phyloP scores from a whole-genome alignment of 495 filamentous ascomycete genomes.

The Gamarada debralockiae region DNA sequence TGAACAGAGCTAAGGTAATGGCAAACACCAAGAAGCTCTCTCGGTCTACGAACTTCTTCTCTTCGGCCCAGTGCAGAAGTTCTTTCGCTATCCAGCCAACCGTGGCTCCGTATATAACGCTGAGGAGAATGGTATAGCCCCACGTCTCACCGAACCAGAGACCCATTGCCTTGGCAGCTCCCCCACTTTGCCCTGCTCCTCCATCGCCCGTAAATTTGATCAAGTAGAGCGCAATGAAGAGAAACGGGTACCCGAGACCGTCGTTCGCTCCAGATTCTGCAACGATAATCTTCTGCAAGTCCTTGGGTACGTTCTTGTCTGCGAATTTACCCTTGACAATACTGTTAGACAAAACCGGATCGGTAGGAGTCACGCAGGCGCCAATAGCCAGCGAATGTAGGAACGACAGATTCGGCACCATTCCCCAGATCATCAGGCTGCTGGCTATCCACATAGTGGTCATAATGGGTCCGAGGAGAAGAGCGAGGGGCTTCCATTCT shows the following conservation, averaged over 20 bases:
- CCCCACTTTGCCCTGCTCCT: slow-evolving; percentile 37
- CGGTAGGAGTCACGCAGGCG: slow-evolving; percentile 86
- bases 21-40: slow-evolving; percentile 91
- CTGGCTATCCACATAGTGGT: slow-evolving; percentile 83
- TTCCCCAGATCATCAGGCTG: slow-evolving; percentile 70
- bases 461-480: slow-evolving; percentile 86
- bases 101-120: slow-evolving; percentile 68
- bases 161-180: slow-evolving; percentile 66
- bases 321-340: slow-evolving; percentile 95
- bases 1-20: slow-evolving; percentile 78
- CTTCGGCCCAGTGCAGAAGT: slow-evolving; percentile 78
- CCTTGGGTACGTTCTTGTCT: slow-evolving; percentile 80
- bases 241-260: slow-evolving; percentile 75
- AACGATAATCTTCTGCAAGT: slow-evolving; percentile 80
- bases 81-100: slow-evolving; percentile 81
- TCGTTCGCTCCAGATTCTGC: slow-evolving; percentile 92
- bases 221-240: slow-evolving; percentile 81
- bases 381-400: slow-evolving; percentile 76
- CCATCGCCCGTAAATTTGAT: slow-evolving; percentile 69
- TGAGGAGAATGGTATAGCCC: slow-evolving; percentile 78
- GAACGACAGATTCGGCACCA: slow-evolving; percentile 70
- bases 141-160: slow-evolving; percentile 87
- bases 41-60: slow-evolving; percentile 77
- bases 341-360: slow-evolving; percentile 83
- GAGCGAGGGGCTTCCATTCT: slow-evolving; percentile 74